Conservation (phyloP, 768 basidiomycete genomes). For the Lactifluus pinguis region DNA sequence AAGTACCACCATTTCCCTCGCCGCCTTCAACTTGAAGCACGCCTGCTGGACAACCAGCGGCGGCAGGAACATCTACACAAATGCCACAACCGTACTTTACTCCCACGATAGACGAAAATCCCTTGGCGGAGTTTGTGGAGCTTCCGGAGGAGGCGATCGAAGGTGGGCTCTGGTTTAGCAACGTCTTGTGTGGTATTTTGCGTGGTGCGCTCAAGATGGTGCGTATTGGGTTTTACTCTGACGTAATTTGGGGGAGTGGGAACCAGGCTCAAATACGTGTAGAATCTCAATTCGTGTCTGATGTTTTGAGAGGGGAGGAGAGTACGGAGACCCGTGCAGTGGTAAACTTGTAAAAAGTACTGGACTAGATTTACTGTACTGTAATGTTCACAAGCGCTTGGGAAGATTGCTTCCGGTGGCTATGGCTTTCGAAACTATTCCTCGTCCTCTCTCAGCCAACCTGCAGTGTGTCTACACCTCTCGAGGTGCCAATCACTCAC, state of each 20-base stretch:
- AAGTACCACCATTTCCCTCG: slow-evolving; percentile 38
- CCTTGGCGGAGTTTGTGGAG: slow-evolving; percentile 93
- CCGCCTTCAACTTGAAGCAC: slow-evolving; percentile 30
- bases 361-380: slow-evolving; percentile 57
- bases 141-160: slow-evolving; percentile 88
- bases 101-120: slow-evolving; percentile 90
- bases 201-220: slow-evolving; percentile 97
- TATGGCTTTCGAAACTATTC: no score
- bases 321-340: slow-evolving; percentile 91
- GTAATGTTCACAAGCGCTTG: no score
- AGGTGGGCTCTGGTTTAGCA: slow-evolving; percentile 94
- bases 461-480: no score
- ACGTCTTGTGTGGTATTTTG: slow-evolving; percentile 89
- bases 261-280: slow-evolving; percentile 92
- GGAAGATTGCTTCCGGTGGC: no score
- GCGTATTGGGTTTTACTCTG: slow-evolving; percentile 20
- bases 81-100: slow-evolving; percentile 57
- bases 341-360: slow-evolving; percentile 77
- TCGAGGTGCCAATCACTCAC: no score
- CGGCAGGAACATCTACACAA: slow-evolving; percentile 10
- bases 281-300: slow-evolving; percentile 79
- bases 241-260: no score
- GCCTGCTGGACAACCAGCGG: slow-evolving; percentile 29
- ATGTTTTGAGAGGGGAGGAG: slow-evolving; percentile 88
- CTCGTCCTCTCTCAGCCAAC: no score